Conservation (phyloP, 1,139 yeast species). For the Nadsonia starkeyi-henricii region DNA sequence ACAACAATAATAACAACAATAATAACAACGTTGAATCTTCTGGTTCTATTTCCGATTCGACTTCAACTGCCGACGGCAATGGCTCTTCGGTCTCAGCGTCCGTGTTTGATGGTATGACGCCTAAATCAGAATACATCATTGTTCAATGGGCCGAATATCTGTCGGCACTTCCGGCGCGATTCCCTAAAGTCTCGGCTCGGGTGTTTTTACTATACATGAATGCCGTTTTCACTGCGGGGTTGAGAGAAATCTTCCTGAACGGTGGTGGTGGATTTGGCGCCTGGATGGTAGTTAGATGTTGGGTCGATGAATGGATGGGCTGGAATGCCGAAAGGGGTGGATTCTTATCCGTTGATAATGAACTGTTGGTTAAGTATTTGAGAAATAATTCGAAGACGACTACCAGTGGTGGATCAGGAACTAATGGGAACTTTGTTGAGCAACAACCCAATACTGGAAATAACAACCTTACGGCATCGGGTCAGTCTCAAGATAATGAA, state of each 20-base stretch:
- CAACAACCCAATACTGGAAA: not conserved
- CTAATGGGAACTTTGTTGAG: not conserved
- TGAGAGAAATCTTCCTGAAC: slow-evolving; percentile 45
- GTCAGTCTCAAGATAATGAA: not conserved
- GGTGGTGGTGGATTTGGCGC: slow-evolving; percentile 55
- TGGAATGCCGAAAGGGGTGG: slow-evolving; percentile 65
- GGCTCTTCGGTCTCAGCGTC: slow-evolving; percentile 1
- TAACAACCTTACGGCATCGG: not conserved
- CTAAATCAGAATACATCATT: slow-evolving; percentile 17
- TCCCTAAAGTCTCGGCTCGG: slow-evolving; percentile 38
- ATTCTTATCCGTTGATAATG: slow-evolving; percentile 25
- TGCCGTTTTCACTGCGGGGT: slow-evolving; percentile 46
- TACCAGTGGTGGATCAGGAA: slow-evolving; percentile 2
- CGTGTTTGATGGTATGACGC: slow-evolving; percentile 10
- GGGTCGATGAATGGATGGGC: slow-evolving; percentile 62
- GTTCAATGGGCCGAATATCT: slow-evolving; percentile 30
- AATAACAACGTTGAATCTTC: not conserved
- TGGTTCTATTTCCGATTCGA: slow-evolving; percentile 1
- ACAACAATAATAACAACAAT: slow-evolving; percentile 1
- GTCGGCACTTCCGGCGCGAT: slow-evolving; percentile 33
- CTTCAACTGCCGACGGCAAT: slow-evolving; percentile 3
- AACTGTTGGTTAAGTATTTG: not conserved
- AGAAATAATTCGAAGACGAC: not conserved
- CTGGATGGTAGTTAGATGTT: slow-evolving; percentile 69
- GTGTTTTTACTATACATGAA: slow-evolving; percentile 41